A percentile compares a stretch with the other conserved stretches of the same genome.
Evolutionary conservation across 2,329 filamentous ascomycete genomes (phyloP).

Genomic region (Pseudogymnoascus sp.): DNA sequence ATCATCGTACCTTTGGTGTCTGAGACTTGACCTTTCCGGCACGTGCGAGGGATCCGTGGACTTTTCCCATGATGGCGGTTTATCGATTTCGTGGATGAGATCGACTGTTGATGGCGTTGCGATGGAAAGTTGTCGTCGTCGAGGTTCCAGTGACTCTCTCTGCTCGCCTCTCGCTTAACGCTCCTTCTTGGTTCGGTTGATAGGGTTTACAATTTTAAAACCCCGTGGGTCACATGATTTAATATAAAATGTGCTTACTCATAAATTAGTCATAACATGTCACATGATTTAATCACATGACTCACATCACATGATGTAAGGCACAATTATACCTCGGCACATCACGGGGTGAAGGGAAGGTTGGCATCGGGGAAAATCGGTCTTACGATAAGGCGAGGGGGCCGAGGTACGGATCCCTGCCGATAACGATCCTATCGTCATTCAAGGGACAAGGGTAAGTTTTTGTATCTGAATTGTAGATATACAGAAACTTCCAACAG

Average conservation of each 20-base stretch:
- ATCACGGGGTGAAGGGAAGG: neutral
- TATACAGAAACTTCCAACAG: neutral
- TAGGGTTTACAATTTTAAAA: conserved; percentile 5
- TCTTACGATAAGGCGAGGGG: neutral
- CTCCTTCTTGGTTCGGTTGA: conserved; percentile 6
- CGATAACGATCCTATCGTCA: conserved; percentile 3
- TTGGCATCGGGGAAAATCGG: conserved; percentile 3
- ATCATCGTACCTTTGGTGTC: conserved; percentile 70
- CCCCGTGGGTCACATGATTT: neutral
- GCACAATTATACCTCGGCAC: neutral
- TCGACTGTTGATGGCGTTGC: conserved; percentile 8
- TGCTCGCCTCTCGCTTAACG: conserved; percentile 6
- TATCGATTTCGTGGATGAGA: conserved; percentile 21
- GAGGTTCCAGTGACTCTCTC: conserved; percentile 7
- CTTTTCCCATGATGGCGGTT: conserved; percentile 72
- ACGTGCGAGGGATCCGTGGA: conserved; percentile 90
- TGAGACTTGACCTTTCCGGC: conserved; percentile 98
- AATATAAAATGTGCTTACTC: neutral
- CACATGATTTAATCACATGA: neutral
- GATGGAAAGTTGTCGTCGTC: conserved; percentile 8
- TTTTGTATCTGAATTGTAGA: neutral
- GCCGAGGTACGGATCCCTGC: conserved; percentile 2
- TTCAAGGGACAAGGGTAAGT: neutral
- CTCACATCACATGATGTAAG: neutral
- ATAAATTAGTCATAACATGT: neutral